Evolutionary conservation across 345 rosid species (phyloP).

Genomic region (Euphorbia peplus): DNA sequence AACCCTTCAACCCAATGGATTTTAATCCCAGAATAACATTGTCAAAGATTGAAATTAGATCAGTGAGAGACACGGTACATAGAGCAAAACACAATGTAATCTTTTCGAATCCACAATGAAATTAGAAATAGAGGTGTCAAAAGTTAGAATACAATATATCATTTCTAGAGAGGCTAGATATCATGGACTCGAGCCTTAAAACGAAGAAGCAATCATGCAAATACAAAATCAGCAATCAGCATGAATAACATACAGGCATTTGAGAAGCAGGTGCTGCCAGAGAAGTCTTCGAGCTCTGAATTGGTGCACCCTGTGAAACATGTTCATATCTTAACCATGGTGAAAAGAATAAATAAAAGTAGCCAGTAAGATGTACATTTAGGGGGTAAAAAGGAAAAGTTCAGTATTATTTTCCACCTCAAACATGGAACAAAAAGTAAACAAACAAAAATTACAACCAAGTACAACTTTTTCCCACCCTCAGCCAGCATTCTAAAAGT

Average conservation of each 20-base stretch:
- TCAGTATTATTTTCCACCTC: background rate
- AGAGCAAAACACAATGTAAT: background rate
- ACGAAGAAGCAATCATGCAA: conserved; percentile 8
- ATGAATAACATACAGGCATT: conserved; percentile 45
- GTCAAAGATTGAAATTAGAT: background rate
- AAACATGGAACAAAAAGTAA: background rate
- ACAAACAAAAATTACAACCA: no score
- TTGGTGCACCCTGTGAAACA: conserved; percentile 65
- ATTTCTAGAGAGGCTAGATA: background rate
- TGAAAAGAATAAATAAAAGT: background rate
- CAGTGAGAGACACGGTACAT: background rate
- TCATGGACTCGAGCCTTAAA: background rate
- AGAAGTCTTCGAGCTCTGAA: conserved; percentile 68
- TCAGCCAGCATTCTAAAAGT: conserved; percentile 12
- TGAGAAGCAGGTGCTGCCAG: conserved; percentile 61
- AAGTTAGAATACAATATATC: background rate
- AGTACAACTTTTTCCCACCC: background rate
- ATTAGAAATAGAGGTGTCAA: background rate
- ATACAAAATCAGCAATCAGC: conserved; percentile 1
- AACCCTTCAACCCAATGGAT: background rate
- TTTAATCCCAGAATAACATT: background rate
- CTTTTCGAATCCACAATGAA: conserved; percentile 1
- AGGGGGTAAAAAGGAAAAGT: background rate
- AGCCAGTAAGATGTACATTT: background rate
- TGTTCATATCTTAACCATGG: background rate